Evolutionary conservation across 192 early-diverging fungal species (phyloP), one percentile per base, ranked within the genome.

Genomic region (Coemansia guatemalensis): DNA sequence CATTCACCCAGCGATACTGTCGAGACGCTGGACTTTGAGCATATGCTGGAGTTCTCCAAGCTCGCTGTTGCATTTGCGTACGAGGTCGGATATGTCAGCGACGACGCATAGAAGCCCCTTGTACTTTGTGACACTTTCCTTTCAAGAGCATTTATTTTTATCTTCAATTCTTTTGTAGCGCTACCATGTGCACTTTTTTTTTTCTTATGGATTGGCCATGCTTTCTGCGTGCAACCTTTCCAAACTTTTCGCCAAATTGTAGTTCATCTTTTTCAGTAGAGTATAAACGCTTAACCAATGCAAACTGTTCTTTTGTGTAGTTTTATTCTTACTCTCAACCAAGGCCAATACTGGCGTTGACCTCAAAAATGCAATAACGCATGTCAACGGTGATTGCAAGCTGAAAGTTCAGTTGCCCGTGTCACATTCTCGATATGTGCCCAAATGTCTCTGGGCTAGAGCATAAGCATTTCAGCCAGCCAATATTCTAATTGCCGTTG

Each of bases 21-120:
- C 8, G 84, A 86, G 17, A 84, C 90, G 23, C 83, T 99, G 59
- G 83, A 84, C 47, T 97, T 92, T 78, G 78, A 86, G 47, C 96
- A 99, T 71, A 92, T 95, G 87, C 85, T 84, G 12, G 88, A 95
- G 74, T 97, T 96, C 66, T 85, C 90, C 23, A 91, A 93, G 81
- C 81, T 92, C 51, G 86, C 86, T 22, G 75, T 95, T 41, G 91
- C 85, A 11, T 99, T 92, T 82, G 93, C 89, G 11, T 86, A 95
- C 30, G 96, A 99, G 69, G 80, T 92, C 5, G 86, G 77, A 12
- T 69, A 80, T 24, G 53, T 57, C 49, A 35, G 48, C n/a, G 52
- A 53, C 23, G 9, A 53, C n/a, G 27, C 52, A 21, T 53, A 26
- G 20, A 20, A 25, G n/a, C n/a, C n/a, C n/a, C n/a, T n/a, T n/a